phyloP scores from a whole-genome alignment of 805 yeast species.

The Cephaloascus albidus region DNA sequence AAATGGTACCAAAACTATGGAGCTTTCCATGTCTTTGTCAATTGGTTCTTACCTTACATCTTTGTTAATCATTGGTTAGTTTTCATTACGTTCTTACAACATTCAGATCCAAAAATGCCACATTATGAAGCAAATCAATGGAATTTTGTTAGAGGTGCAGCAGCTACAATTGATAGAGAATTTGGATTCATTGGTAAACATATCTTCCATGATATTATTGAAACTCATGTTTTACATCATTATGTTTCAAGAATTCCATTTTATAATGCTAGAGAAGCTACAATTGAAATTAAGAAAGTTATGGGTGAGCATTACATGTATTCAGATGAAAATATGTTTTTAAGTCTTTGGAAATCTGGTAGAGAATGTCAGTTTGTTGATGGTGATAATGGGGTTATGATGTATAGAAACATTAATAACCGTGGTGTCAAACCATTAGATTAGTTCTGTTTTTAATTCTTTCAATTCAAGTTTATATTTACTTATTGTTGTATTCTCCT shows the following conservation, averaged over 20 bases:
- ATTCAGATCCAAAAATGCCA: slow-evolving; percentile 50
- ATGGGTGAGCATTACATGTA: slow-evolving; percentile 43
- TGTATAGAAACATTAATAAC: slow-evolving; percentile 53
- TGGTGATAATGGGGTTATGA: slow-evolving; percentile 54
- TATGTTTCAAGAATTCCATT: slow-evolving; percentile 47
- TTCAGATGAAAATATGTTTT: slow-evolving; percentile 48
- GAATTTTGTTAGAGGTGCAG: slow-evolving; percentile 62
- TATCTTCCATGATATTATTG: slow-evolving; percentile 49
- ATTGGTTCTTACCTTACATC: slow-evolving; percentile 51
- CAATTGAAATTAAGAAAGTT: slow-evolving; percentile 39
- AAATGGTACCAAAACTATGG: slow-evolving; percentile 42
- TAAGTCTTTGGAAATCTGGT: slow-evolving; percentile 43
- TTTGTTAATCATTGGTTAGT: slow-evolving; percentile 62
- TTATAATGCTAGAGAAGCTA: slow-evolving; percentile 45
- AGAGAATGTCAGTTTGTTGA: slow-evolving; percentile 68
- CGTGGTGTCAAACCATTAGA: slow-evolving; percentile 23
- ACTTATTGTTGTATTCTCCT: no score
- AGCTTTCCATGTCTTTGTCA: slow-evolving; percentile 36
- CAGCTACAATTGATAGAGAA: slow-evolving; percentile 55
- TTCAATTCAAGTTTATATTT: no score
- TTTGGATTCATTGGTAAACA: slow-evolving; percentile 50
- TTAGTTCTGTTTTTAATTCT: no score
- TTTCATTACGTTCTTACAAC: slow-evolving; percentile 53
- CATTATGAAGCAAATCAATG: slow-evolving; percentile 48
- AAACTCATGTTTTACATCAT: slow-evolving; percentile 50